phyloP scores from a whole-genome alignment of 352 stramenopile species.

The Pythium utonaiense region DNA sequence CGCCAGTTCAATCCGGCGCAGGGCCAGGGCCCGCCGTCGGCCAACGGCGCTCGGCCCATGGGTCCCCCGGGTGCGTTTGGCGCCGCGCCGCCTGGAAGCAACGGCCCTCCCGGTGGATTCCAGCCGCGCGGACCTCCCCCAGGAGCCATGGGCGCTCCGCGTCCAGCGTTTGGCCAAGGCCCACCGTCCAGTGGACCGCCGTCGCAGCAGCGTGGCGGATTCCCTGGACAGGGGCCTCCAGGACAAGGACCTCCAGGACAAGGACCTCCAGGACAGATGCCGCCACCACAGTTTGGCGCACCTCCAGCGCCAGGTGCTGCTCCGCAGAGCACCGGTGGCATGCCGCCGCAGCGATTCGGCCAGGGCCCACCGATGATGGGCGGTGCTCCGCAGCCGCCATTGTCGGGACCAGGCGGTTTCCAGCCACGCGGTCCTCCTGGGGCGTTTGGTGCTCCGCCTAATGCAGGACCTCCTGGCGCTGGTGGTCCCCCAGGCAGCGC shows the following conservation, averaged over 20 bases:
- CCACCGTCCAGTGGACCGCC: conserved; percentile 14
- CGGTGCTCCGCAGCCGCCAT: conserved; percentile 13
- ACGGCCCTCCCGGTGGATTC: conserved; percentile 11
- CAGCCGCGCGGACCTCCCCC: conserved; percentile 15
- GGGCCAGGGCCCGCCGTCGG: conserved; percentile 19
- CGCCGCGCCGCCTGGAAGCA: conserved; percentile 5
- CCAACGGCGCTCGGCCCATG: conserved; percentile 10
- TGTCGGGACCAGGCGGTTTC: conserved; percentile 18
- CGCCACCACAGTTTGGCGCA: conserved; percentile 11
- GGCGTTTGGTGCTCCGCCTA: conserved; percentile 10
- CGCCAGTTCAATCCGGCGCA: conserved; percentile 62
- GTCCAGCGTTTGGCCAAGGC: conserved; percentile 19
- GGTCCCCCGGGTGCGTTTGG: not conserved
- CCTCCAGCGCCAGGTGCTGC: conserved; percentile 6
- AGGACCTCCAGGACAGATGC: conserved; percentile 2
- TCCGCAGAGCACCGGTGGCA: conserved; percentile 12
- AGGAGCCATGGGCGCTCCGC: conserved; percentile 10
- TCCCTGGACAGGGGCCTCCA: conserved; percentile 10
- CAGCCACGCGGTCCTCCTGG: conserved; percentile 15
- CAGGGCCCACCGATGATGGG: conserved; percentile 8
- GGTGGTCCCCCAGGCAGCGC: conserved; percentile 18
- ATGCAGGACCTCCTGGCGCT: conserved; percentile 7
- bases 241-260: not conserved
- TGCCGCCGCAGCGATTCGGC: conserved; percentile 21
- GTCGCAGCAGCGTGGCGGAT: conserved; percentile 6